Evolutionary conservation across 768 basidiomycete genomes (phyloP).

Genomic region (Boletus fagicola): DNA sequence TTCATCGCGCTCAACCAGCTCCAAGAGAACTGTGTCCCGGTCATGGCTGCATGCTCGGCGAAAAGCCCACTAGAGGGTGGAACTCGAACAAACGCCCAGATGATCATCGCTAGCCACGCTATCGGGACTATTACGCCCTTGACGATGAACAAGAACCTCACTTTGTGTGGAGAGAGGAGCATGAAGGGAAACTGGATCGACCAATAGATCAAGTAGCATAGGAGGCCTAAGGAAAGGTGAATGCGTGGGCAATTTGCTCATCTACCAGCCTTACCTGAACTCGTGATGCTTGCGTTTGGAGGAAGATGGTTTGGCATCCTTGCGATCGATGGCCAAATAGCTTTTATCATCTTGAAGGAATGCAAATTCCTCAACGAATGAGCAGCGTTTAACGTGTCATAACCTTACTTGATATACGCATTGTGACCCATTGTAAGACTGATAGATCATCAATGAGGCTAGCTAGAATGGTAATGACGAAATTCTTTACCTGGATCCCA

Average conservation of each 20-base stretch:
- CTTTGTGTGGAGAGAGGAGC: constrained; percentile 72
- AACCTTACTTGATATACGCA: constrained; percentile 58
- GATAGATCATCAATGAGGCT: not conserved
- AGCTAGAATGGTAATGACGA: not conserved
- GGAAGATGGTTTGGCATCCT: constrained; percentile 65
- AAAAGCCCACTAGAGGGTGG: constrained; percentile 62
- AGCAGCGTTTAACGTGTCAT: not conserved
- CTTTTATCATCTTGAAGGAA: constrained; percentile 60
- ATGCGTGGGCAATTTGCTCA: not conserved
- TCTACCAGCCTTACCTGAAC: constrained; percentile 40
- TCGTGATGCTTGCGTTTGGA: constrained; percentile 57
- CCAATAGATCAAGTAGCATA: constrained; percentile 80
- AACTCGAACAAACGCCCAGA: constrained; percentile 74
- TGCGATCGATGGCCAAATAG: constrained; percentile 75
- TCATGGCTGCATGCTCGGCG: constrained; percentile 41
- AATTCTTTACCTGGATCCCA: constrained; percentile 55
- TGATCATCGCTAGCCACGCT: constrained; percentile 68
- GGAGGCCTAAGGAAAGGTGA: constrained; percentile 45
- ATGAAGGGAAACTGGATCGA: constrained; percentile 73
- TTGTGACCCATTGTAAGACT: constrained; percentile 65
- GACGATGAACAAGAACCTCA: constrained; percentile 71
- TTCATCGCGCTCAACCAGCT: constrained; percentile 78
- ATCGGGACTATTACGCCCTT: constrained; percentile 66
- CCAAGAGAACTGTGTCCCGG: constrained; percentile 63
- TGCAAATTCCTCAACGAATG: not conserved